Evolutionary conservation across 2,329 filamentous ascomycete species (phyloP).

Genomic region (Neofusicoccum cordaticola): DNA sequence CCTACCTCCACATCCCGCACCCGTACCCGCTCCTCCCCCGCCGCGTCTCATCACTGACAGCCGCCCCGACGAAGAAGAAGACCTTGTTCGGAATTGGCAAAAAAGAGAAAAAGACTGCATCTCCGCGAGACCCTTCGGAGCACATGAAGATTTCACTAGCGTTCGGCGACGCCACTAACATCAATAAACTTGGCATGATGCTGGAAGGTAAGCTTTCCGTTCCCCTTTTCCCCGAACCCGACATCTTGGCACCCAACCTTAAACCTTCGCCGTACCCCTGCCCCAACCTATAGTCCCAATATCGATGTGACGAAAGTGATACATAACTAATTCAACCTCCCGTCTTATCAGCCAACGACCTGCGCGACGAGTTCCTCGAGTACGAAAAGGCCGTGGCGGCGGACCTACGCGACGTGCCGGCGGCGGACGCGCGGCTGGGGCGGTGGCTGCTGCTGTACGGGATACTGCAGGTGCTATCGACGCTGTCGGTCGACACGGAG

Average conservation of each 20-base stretch:
- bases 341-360: constrained; percentile 29
- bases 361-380: constrained; percentile 40
- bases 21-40: constrained; percentile 63
- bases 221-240: neutral
- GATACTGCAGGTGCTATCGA: constrained; percentile 42
- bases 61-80: constrained; percentile 33
- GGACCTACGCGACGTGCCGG: constrained; percentile 36
- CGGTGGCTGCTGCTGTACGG: constrained; percentile 45
- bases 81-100: constrained; percentile 34
- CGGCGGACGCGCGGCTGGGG: constrained; percentile 42
- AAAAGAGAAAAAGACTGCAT: constrained; percentile 33
- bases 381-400: constrained; percentile 37
- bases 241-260: neutral
- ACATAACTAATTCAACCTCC: neutral
- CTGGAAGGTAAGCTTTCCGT: constrained; percentile 31
- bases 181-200: constrained; percentile 36
- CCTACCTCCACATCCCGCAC: constrained; percentile 53
- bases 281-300: neutral
- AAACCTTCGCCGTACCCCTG: neutral
- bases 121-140: constrained; percentile 36
- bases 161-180: constrained; percentile 41
- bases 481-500: constrained; percentile 40
- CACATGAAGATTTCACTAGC: constrained; percentile 39
- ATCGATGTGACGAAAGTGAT: neutral
- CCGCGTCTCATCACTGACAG: constrained; percentile 24